These are phyloP conservation scores for Diaporthe citrichinensis DNA, from an alignment of 2,329 filamentous ascomycete genomes.

Conservation along the genomic window DNA sequence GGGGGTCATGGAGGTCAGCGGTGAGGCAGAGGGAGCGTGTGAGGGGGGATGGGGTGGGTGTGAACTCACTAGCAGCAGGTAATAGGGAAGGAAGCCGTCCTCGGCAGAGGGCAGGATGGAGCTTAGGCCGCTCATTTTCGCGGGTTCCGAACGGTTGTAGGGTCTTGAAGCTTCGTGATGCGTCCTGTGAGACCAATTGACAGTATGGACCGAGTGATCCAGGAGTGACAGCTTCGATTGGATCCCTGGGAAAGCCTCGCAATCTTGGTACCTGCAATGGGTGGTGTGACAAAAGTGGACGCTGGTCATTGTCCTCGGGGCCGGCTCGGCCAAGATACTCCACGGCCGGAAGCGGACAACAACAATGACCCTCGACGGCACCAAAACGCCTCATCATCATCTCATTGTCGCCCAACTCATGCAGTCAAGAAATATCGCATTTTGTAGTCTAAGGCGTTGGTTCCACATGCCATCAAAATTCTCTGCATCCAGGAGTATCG, in stretches of 20 bases:
- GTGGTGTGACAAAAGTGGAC: conserved; percentile 26
- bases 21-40: conserved; percentile 3
- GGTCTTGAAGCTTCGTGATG: background rate
- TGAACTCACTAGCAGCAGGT: conserved; percentile 67
- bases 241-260: background rate
- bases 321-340: conserved; percentile 5
- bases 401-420: background rate
- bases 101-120: conserved; percentile 61
- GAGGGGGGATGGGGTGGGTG: background rate
- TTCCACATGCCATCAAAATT: background rate
- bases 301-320: background rate
- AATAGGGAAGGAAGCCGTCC: conserved; percentile 71
- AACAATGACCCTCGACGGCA: background rate
- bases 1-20: background rate
- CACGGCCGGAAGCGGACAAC: background rate
- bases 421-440: background rate
- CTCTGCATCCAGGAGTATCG: background rate
- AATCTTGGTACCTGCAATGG: background rate
- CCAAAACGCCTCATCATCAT: background rate
- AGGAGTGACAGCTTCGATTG: background rate
- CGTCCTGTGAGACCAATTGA: background rate
- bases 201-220: background rate
- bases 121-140: conserved; percentile 61
- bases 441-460: background rate
- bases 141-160: background rate